These are phyloP conservation scores for Avicennia marina DNA, from an alignment of 257 asterid species.

Conservation along the genomic window DNA sequence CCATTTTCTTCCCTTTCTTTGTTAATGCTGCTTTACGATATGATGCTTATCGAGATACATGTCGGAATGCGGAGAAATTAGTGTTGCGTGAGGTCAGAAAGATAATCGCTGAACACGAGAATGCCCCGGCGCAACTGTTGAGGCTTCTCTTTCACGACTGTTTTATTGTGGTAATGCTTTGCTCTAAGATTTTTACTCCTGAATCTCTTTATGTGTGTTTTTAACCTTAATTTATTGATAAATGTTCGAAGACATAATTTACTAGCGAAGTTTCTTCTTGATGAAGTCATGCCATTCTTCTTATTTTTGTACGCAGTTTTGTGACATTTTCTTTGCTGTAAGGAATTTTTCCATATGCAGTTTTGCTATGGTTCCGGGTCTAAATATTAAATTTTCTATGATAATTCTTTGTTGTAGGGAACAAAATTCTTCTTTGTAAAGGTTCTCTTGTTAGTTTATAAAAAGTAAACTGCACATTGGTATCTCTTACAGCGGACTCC, in stretches of 20 bases:
- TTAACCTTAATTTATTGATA: too few species aligned
- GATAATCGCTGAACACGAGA: not conserved
- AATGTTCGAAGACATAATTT: too few species aligned
- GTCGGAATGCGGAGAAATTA: not conserved
- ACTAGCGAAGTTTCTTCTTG: not conserved
- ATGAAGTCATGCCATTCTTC: not conserved
- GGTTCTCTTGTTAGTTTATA: too few species aligned
- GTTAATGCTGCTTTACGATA: not conserved
- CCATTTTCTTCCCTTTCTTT: not conserved
- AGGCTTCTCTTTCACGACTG: constrained; percentile 38
- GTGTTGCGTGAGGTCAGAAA: not conserved
- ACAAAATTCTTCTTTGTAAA: too few species aligned
- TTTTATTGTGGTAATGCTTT: constrained; percentile 23
- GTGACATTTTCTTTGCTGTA: too few species aligned
- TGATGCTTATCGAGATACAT: not conserved
- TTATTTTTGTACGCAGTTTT: too few species aligned
- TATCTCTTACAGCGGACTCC: too few species aligned
- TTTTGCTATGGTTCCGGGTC: too few species aligned
- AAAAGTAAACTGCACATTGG: too few species aligned
- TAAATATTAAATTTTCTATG: too few species aligned
- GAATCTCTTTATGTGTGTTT: not conserved
- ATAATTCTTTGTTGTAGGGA: too few species aligned
- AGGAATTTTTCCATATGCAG: not conserved
- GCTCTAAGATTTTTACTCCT: not conserved
- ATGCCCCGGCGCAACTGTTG: constrained; percentile 27